phyloP scores from a whole-genome alignment of 805 yeast genomes.

The Hanseniaspora lindneri region DNA sequence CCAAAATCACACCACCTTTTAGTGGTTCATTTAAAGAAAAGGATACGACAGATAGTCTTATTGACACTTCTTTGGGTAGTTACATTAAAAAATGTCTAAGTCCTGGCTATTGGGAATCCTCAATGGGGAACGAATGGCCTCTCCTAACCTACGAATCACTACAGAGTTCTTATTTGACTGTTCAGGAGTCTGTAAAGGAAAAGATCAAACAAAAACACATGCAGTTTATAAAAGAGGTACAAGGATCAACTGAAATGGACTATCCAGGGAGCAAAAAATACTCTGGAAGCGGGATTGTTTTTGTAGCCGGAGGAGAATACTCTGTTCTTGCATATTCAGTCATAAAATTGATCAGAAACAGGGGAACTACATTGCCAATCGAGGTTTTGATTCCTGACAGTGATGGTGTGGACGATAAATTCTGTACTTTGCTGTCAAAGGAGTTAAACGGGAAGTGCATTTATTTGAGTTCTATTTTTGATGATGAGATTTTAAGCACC shows the following conservation, averaged over 20 bases:
- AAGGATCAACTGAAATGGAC: constrained; percentile 14
- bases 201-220: constrained; percentile 21
- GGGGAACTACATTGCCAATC: constrained; percentile 54
- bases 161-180: constrained; percentile 22
- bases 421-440: constrained; percentile 47
- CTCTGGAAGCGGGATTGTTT: constrained; percentile 39
- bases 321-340: constrained; percentile 60
- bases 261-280: constrained; percentile 18
- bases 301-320: constrained; percentile 71
- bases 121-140: constrained; percentile 1
- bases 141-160: neutral
- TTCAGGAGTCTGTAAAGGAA: constrained; percentile 18
- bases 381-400: constrained; percentile 58
- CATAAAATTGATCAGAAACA: constrained; percentile 47
- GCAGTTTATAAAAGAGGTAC: constrained; percentile 18
- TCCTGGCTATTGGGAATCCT: constrained; percentile 11
- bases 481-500: constrained; percentile 34
- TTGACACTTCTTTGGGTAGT: constrained; percentile 3
- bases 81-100: constrained; percentile 8
- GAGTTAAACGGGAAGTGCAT: constrained; percentile 54
- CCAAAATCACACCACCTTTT: constrained; percentile 1
- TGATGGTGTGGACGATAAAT: constrained; percentile 42
- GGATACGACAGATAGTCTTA: constrained; percentile 1
- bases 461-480: constrained; percentile 46
- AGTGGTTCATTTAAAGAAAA: constrained; percentile 5